Evolutionary conservation across 306 rosid genomes (phyloP).

Genomic region (Arachis hypogaea): DNA sequence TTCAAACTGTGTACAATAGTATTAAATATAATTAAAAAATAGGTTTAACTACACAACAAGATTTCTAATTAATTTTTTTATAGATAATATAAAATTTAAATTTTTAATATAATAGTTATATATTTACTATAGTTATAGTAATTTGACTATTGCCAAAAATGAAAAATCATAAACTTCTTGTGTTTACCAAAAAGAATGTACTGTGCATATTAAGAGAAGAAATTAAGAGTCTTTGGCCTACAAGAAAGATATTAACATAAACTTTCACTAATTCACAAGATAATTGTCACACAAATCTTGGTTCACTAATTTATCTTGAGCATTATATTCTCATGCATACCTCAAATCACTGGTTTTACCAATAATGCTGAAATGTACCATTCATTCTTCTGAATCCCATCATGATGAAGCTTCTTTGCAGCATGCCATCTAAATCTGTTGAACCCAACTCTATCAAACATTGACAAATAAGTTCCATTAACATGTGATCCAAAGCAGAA

Average conservation of each 20-base stretch:
- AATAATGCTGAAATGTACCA: conserved; percentile 54
- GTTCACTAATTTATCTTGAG: conserved; percentile 13
- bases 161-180: no score
- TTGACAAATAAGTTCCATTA: conserved; percentile 51
- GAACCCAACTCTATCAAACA: conserved; percentile 51
- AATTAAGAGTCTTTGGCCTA: not conserved
- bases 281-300: not conserved
- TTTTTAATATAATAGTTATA: no score
- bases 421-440: conserved; percentile 55
- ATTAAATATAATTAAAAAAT: not conserved
- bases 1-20: not conserved
- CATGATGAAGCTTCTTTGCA: conserved; percentile 42
- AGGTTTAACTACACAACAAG: no score
- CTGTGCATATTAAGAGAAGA: no score
- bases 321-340: conserved; percentile 29
- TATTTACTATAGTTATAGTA: no score
- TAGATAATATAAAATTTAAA: no score
- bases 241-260: conserved; percentile 4
- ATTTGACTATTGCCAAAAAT: no score
- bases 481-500: conserved; percentile 49
- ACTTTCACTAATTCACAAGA: conserved; percentile 1
- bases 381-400: conserved; percentile 36
- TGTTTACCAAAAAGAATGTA: no score
- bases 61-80: no score
- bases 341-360: conserved; percentile 57